Evolutionary conservation across 371 early-diverging fungal genomes (phyloP), one percentile per base, ranked within the genome.

Genomic region (Mortierella sp.): DNA sequence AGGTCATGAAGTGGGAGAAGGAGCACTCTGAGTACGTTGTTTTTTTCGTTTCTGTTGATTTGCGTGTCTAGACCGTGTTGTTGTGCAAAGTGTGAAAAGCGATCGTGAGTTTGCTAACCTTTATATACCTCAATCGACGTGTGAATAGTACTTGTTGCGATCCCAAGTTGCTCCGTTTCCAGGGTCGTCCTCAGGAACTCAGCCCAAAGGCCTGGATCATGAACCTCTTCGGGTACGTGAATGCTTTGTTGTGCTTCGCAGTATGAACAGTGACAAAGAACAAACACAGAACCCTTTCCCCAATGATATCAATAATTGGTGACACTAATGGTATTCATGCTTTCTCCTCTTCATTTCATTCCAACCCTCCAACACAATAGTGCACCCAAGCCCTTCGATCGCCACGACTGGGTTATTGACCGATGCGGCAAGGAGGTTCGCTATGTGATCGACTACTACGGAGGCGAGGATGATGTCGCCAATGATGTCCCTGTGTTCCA

Each of bases 1-100:
- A 98, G 82, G 97, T 99, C 38, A 84, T 97, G 73, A 95, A 96
- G 83, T 99, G 98, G 98, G 99, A 99, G 86, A 79, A 88, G 10
- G 92, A 94, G 84, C 92, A 93, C 78, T 88, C 93, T 73, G 93
- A 92, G 95, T 96, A 91, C 77, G 90, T 72, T 13, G 13, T 54
- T 55, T 31, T 14, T 58, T 1, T 45, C 0, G 14, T 73, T 55
- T 28, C 34, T 31, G 1, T 19, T 63, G 3, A 11, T 26, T 28
- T 11, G 60, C 10, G 26, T 57, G 24, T 54, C 45, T 52, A 52
- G 50, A 10, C 42, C 73, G 26, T 16, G 44, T 34, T n/a, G 38
- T 60, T 52, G 24, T 26, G 42, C 42, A 26, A 48, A 26, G 44
- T 24, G 24, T 26, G 13, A 63, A 24, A 26, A 16, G 11, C 28